Evolutionary conservation across 495 filamentous ascomycete species (phyloP), one percentile per base, ranked within the genome.

Genomic region (Penicillium macrosclerotiorum): DNA sequence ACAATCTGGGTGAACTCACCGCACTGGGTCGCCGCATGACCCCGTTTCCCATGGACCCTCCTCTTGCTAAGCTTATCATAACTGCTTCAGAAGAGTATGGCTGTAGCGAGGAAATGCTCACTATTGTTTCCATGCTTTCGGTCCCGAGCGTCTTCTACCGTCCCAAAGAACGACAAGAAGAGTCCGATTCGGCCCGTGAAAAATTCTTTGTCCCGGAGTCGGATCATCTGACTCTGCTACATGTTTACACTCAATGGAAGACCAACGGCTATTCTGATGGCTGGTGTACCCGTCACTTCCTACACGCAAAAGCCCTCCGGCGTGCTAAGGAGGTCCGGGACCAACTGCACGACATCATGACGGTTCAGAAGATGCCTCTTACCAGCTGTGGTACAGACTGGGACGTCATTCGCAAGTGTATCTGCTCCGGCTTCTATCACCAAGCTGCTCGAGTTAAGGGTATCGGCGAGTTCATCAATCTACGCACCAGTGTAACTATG

Each of bases 171-270:
- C 86, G 94, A 0, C 89, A 95, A 56, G 94, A 97, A 53, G 94
- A 99, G 69, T 90, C 90, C 12, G 94, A 99, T 59, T 83, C 90
- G 0, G 92, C 94, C 3, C 80, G 91, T n/a, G 94, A 99, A 58
- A 96, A 96, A 57, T 99, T 99, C 67, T 97, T 95, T 64, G 94
- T 97, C 11, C 89, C 90, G 12, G 93, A 99, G 69, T 95, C 89
- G 2, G 94, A 99, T 65, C 94, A 99, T 59, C 69, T 99, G 5
- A 99, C 94, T 2, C 84, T 96, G 22, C 81, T 99, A 11, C 89
- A 97, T 56, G 93, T 99, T 8, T 99, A 92, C 67, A 87, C 86
- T 11, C 91, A 96, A 60, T 97, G 94, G 94, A 89, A 87, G 62
- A 74, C 84, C 5, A 96, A 97, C 63, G 90, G 90, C 2, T 86